phyloP scores from a whole-genome alignment of 2,329 filamentous ascomycete species.

The Epichloe festucae region DNA sequence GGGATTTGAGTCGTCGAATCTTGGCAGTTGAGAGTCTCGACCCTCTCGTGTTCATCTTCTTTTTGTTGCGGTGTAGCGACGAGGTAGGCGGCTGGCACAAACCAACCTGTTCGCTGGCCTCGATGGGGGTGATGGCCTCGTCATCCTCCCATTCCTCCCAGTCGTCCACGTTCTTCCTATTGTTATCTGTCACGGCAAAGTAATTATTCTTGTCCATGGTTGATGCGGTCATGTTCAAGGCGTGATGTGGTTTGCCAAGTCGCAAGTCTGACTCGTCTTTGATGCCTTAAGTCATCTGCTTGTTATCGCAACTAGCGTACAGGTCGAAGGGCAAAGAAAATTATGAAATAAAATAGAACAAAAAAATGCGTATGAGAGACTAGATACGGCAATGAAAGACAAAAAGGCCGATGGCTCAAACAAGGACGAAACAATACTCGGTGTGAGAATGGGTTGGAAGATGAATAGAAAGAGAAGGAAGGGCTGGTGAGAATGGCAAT shows the following conservation, averaged over 20 bases:
- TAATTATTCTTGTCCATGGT: neutral
- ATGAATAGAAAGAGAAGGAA: constrained; percentile 1
- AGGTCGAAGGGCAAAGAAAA: neutral
- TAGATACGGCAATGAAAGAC: neutral
- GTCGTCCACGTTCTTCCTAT: constrained; percentile 22
- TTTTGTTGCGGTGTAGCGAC: constrained; percentile 8
- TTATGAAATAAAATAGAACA: neutral
- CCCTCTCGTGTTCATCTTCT: constrained; percentile 10
- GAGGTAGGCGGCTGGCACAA: constrained; percentile 7
- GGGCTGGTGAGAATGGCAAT: neutral
- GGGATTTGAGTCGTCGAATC: constrained; percentile 40
- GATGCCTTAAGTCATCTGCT: neutral
- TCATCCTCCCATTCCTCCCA: constrained; percentile 45
- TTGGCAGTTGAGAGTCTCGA: constrained; percentile 27
- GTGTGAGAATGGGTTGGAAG: neutral
- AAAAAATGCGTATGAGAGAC: neutral
- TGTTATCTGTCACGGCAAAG: neutral
- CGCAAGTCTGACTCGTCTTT: neutral
- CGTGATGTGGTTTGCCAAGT: neutral
- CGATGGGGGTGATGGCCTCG: constrained; percentile 27
- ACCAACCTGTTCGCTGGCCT: constrained; percentile 23
- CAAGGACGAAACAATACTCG: neutral
- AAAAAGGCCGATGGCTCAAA: constrained; percentile 1
- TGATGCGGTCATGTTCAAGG: constrained; percentile 5
- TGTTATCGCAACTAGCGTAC: neutral